Evolutionary conservation across 164 flowering plant genomes (phyloP), one percentile per base, ranked within the genome.

Genomic region (Vitis cinerea): DNA sequence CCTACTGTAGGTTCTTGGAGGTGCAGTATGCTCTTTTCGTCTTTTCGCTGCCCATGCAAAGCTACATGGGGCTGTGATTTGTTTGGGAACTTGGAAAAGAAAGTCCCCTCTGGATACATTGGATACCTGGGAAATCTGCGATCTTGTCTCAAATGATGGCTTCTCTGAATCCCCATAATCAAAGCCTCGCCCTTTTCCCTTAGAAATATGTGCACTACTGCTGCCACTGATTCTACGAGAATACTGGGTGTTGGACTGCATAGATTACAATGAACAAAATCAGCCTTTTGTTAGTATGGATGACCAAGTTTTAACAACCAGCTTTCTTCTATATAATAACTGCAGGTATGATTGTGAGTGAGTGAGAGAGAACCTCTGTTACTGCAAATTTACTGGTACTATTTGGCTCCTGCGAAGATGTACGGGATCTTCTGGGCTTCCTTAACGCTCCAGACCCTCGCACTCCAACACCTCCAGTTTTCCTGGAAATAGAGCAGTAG

Each of bases 361-460:
- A 78, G 62, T 64, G 64, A 69, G 63, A 77, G 71, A 80, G 52
- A 50, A 78, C 88, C 89, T 80, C 77, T 27, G 68, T 68, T 59
- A 76, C 57, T 15, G 75, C 80, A 31, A 65, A 54, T 69, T 75
- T 83, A 64, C 50, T 65, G 63, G 54, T 61, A 62, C 47, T 74
- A 59, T 70, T 81, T 47, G 84, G 37, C 67, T 87, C 90, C 63
- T 83, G 85, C 27, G 73, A 67, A 63, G 75, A 64, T 74, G 73
- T 84, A 23, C 57, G 77, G 23, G 66, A 70, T 79, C 77, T 87
- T 67, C 85, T 65, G 10, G 80, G 77, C 70, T 80, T 86, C 68
- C 83, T 83, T 70, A 84, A 23, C 47, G 67, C 74, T 70, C 74
- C 87, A 56, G 83, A 19, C 10, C 78, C 86, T 67, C 86, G 83